Evolutionary conservation across 129 eudicot species (phyloP).

Genomic region (Flaveria ramosissima): DNA sequence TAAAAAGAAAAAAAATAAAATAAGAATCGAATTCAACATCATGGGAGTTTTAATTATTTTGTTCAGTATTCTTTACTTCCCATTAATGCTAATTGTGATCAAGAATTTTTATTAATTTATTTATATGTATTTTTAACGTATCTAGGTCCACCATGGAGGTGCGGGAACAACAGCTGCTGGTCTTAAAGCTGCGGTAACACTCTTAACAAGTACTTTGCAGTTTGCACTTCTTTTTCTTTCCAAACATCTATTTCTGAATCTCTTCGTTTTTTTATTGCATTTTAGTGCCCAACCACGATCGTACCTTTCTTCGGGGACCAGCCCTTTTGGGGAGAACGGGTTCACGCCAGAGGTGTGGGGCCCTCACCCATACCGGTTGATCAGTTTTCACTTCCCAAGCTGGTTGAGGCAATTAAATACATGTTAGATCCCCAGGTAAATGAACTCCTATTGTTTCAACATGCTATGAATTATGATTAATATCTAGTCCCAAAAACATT

Average conservation of each 20-base stretch:
- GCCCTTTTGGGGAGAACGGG: constrained; percentile 96
- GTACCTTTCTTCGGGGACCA: constrained; percentile 99
- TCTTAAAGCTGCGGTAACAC: constrained; percentile 87
- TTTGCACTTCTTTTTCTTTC: neutral
- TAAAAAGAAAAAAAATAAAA: neutral
- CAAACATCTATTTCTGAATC: constrained; percentile 6
- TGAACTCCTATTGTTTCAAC: neutral
- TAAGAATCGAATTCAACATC: no score
- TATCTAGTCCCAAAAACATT: neutral
- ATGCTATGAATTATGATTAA: constrained; percentile 5
- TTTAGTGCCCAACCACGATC: constrained; percentile 91
- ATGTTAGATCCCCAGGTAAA: constrained; percentile 88
- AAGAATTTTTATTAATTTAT: neutral
- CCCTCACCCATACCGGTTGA: constrained; percentile 90
- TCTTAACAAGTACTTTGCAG: neutral
- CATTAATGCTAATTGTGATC: neutral
- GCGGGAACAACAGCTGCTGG: constrained; percentile 99
- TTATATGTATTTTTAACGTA: constrained; percentile 4
- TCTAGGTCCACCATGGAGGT: constrained; percentile 98
- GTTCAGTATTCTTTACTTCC: no score
- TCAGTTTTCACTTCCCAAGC: constrained; percentile 71
- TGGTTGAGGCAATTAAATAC: constrained; percentile 79
- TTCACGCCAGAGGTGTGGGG: constrained; percentile 91
- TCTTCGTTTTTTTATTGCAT: constrained; percentile 20
- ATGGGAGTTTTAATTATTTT: neutral